Evolutionary conservation across 805 yeast genomes (phyloP), one percentile per base, ranked within the genome.

Genomic region (Ogataea angusta): DNA sequence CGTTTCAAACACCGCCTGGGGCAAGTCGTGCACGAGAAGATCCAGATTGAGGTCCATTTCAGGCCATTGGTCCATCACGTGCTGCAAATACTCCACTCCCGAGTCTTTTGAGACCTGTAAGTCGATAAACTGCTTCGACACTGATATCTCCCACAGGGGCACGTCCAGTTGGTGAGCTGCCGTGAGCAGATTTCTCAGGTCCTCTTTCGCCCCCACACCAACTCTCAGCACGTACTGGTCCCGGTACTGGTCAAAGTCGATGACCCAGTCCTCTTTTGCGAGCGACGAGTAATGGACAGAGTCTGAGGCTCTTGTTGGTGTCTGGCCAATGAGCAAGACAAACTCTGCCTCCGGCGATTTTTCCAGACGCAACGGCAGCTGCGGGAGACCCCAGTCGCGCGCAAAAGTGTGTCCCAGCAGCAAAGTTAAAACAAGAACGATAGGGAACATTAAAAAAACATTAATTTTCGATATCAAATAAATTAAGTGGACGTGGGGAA

Each of bases 1-100:
- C 0, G 85, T 71, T 48, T 80, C 83, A 44, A 55, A 70, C 0
- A 84, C 68, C 0, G 73, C 63, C 49, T 76, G 78, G 1, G 84
- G 69, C 40, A 84, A 63, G 54, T 84, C 84, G 1, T 64, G 66
- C 32, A 84, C 71, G 10, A 82, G 61, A 3, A 75, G 55, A n/a
- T 64, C 51, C 47, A 69, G 59, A 0, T 62, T 49, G 17, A 64
- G 51, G 6, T 47, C 48, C 12, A 42, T 40, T 5, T 32, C 29
- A 2, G 49, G 40, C 26, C 34, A 27, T 10, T 22, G 38, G 7
- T 23, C 17, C 5, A 35, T 37, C 10, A 54, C 14, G 2, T 18
- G 4, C 6, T 38, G 14, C 18, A 62, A 36, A n/a, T 67, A 45
- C 12, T 47, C 44, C 1, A 46, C 15, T 27, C 65, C 60, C 31